A percentile compares a stretch with the other conserved stretches of the same genome.
phyloP scores from a whole-genome alignment of 1,284 basidiomycete genomes.

The Ganoderma lingzhi region DNA sequence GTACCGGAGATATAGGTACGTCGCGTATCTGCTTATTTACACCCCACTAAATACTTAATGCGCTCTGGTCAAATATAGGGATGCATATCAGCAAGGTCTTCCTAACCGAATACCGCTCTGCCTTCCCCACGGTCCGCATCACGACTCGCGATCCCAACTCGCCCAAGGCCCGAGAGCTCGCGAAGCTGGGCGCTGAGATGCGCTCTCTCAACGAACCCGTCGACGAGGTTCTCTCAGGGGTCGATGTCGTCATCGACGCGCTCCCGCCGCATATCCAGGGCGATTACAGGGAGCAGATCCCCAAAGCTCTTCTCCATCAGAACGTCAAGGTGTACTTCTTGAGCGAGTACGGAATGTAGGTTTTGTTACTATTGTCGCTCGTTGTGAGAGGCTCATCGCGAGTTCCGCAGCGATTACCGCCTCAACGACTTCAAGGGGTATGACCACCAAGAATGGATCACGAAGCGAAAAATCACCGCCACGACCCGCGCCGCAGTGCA shows the following conservation, averaged over 20 bases:
- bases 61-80: not conserved
- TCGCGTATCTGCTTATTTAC: not conserved
- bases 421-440: conserved; percentile 37
- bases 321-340: conserved; percentile 39
- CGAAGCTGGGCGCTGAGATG: conserved; percentile 34
- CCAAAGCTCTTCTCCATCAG: conserved; percentile 30
- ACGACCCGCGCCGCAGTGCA: conserved; percentile 25
- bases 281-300: conserved; percentile 30
- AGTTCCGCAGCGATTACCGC: conserved; percentile 34
- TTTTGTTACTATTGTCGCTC: conserved; percentile 12
- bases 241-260: conserved; percentile 36
- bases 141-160: conserved; percentile 28
- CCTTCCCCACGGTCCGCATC: conserved; percentile 9
- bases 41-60: not conserved
- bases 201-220: conserved; percentile 26
- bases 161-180: conserved; percentile 27
- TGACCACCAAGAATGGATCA: conserved; percentile 35
- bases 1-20: conserved; percentile 1
- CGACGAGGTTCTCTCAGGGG: conserved; percentile 31
- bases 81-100: not conserved
- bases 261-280: conserved; percentile 9
- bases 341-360: conserved; percentile 40
- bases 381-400: not conserved
- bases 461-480: conserved; percentile 33
- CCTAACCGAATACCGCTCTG: conserved; percentile 8